These are phyloP conservation scores for Magnaporthiopsis incrustans DNA, from an alignment of 2,329 filamentous ascomycete species.

Conservation along the genomic window DNA sequence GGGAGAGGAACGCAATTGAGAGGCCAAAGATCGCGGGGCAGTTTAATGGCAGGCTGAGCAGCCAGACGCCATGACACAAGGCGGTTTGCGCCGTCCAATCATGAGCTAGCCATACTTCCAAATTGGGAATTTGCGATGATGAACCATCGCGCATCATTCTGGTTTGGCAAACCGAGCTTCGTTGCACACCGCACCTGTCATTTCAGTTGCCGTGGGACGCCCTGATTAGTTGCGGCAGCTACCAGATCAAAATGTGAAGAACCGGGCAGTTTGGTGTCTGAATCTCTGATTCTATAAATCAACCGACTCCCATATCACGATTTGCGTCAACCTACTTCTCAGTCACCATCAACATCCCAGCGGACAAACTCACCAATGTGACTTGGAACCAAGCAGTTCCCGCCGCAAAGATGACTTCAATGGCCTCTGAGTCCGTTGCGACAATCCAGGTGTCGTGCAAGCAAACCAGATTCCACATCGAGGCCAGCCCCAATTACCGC, in stretches of 20 bases:
- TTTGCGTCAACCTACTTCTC: too few species aligned
- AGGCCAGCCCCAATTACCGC: slow-evolving; percentile 39
- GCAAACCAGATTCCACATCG: slow-evolving; percentile 58
- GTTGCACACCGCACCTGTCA: neutral
- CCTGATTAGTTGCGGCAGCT: too few species aligned
- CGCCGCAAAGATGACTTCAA: slow-evolving; percentile 16
- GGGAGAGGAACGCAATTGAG: too few species aligned
- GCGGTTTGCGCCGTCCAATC: neutral
- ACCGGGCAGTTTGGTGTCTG: too few species aligned
- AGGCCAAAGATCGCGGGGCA: too few species aligned
- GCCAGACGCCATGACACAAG: too few species aligned
- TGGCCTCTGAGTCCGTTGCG: slow-evolving; percentile 39
- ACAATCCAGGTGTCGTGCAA: slow-evolving; percentile 57
- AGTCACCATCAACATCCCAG: too few species aligned
- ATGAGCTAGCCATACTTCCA: neutral
- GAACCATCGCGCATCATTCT: neutral
- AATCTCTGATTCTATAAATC: neutral
- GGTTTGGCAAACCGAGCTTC: neutral
- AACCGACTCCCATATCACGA: neutral
- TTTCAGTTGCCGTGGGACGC: too few species aligned
- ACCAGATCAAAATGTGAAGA: too few species aligned
- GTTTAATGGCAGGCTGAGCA: too few species aligned
- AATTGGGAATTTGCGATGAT: neutral
- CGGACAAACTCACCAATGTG: too few species aligned
- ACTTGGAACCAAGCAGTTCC: too few species aligned